phyloP scores from a whole-genome alignment of 1,139 yeast species.

The Pichia cactophila region DNA sequence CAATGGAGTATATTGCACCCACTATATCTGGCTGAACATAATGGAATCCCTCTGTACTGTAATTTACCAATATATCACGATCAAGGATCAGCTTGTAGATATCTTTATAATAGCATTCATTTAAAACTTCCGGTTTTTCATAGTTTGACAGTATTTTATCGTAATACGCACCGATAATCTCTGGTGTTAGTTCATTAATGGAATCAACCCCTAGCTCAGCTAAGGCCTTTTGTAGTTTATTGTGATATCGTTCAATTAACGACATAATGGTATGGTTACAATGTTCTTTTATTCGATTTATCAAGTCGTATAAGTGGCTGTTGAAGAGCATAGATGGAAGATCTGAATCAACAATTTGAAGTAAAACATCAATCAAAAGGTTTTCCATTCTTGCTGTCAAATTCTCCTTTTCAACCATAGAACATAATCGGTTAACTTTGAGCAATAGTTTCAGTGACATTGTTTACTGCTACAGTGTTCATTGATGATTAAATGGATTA shows the following conservation, averaged over 20 bases:
- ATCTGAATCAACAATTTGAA: not conserved
- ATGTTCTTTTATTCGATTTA: not conserved
- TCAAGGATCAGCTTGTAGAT: not conserved
- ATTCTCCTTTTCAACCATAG: not conserved
- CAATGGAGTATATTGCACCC: constrained; percentile 6
- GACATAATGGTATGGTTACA: not conserved
- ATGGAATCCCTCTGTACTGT: constrained; percentile 3
- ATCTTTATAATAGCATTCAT: not conserved
- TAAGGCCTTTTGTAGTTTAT: not conserved
- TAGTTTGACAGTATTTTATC: not conserved
- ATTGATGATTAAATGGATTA: no score
- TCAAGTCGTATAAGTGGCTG: not conserved
- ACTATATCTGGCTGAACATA: constrained; percentile 8
- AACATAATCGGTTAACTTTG: not conserved
- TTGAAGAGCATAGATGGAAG: not conserved
- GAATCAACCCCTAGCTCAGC: not conserved
- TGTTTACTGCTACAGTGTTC: not conserved
- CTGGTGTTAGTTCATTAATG: constrained; percentile 3
- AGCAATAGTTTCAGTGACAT: not conserved
- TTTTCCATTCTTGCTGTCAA: not conserved
- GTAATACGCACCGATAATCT: constrained; percentile 1
- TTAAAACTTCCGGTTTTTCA: not conserved
- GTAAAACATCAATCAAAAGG: not conserved
- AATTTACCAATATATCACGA: constrained; percentile 5
- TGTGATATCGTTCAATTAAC: not conserved